Base-by-base conservation (phyloP, 805 yeast species). In the Naumovozyma dairenensis region DNA sequence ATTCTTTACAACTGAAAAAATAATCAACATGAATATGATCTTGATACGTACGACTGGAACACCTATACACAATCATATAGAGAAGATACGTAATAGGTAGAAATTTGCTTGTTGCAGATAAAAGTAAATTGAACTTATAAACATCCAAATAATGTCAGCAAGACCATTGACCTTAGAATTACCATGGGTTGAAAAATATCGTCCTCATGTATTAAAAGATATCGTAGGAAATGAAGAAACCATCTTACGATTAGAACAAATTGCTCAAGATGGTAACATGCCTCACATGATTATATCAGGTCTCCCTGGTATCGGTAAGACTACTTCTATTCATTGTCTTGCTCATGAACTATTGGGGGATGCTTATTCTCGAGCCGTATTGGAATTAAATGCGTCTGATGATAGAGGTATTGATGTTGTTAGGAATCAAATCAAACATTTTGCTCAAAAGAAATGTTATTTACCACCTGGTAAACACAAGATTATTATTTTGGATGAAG, bases 401-500 rank as follows among this genome's bases (percentile, higher is more conserved):
- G 97, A 92, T 55, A 71, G 98, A 64, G 98, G 98, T 42, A 92
- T 92, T 33, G 98, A 92, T 33, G 94, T 87, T 17, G 97, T 92
- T 8, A 71, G 98, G 40, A 87, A 84, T 48, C 78, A 82, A 48
- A 92, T 92, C 62, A 92, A 92, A 59, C 85, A 83, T 41, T 92
- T 92, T 70, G 97, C 98, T 3, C 96, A 86, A 53, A 87, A 87
- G 48, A 87, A 84, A 55, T 89, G 87, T 31, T 77, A 69, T 51
- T 64, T 92, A 42, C 94, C 96, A 1, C 72, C 78, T 0, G 96
- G 96, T 1, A 71, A 89, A 45, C 96, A 89, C 55, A 92, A 92
- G 68, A 83, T 92, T 36, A 72, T 92, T 44, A 89, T 92, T 34
- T 62, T 92, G 43, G 98, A 89, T 59, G 98, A 86, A 60, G 96